A percentile compares a stretch with the other conserved stretches of the same genome.
These are phyloP conservation scores for Anthoceros angustus DNA, from an alignment of 225 moss, liverwort and hornwort species.

Conservation along the genomic window DNA sequence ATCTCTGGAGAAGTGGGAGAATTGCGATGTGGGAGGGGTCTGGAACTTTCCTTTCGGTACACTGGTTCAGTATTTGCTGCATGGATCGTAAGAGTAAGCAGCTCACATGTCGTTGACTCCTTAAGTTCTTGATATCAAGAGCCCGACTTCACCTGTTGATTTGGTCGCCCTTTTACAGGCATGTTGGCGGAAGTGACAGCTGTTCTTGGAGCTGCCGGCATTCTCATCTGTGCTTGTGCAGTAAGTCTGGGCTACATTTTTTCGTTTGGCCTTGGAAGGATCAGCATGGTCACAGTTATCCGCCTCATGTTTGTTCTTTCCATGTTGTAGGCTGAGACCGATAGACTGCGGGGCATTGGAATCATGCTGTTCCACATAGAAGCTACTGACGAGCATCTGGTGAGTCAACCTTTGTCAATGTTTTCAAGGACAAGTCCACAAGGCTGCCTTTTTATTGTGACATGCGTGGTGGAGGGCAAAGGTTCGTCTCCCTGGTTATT, in stretches of 20 bases:
- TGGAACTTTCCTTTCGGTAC: slow-evolving; percentile 47
- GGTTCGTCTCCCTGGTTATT: background rate
- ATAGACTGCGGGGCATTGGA: slow-evolving; percentile 60
- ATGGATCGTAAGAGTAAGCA: slow-evolving; percentile 67
- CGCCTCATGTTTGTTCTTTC: background rate
- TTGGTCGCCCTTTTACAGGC: slow-evolving; percentile 23
- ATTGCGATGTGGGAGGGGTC: slow-evolving; percentile 75
- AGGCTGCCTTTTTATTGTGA: background rate
- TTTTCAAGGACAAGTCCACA: background rate
- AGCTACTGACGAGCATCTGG: slow-evolving; percentile 58
- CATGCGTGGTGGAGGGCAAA: background rate
- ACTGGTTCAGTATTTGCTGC: slow-evolving; percentile 90
- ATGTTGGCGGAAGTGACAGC: slow-evolving; percentile 90
- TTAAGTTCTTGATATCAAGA: background rate
- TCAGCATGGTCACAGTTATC: background rate
- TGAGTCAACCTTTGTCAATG: slow-evolving; percentile 18
- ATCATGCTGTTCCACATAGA: slow-evolving; percentile 93
- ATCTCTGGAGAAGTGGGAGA: slow-evolving; percentile 81
- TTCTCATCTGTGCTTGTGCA: slow-evolving; percentile 82
- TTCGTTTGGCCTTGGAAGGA: background rate
- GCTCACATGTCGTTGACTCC: background rate
- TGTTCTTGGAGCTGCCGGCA: slow-evolving; percentile 50
- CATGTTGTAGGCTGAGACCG: slow-evolving; percentile 71
- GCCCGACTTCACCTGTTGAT: slow-evolving; percentile 8
- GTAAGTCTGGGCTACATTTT: slow-evolving; percentile 47